A percentile compares a stretch with the other conserved stretches of the same genome.
phyloP scores from a whole-genome alignment of 257 asterid species.

The Solanum chiquidenum region DNA sequence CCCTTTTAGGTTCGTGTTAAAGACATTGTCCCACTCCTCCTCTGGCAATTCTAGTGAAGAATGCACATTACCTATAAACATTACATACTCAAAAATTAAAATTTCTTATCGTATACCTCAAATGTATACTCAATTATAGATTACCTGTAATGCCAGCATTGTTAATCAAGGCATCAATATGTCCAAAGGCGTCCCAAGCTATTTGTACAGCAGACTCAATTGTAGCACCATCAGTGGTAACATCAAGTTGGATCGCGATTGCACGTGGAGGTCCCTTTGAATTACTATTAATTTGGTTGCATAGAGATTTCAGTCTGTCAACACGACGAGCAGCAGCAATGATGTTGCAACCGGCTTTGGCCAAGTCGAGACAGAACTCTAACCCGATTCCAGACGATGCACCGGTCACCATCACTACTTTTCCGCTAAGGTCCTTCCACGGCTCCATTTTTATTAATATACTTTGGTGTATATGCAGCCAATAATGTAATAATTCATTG shows the following conservation, averaged over 20 bases:
- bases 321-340: not conserved
- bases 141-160: not conserved
- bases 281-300: not conserved
- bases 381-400: not conserved
- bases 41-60: conserved; percentile 11
- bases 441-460: not conserved
- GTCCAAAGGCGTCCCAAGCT: conserved; percentile 27
- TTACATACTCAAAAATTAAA: too few species aligned
- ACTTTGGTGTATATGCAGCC: too few species aligned
- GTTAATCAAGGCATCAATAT: not conserved
- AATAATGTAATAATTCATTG: too few species aligned
- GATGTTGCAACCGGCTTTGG: not conserved
- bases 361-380: not conserved
- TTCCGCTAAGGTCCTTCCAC: not conserved
- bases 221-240: conserved; percentile 14
- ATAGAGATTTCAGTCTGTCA: not conserved
- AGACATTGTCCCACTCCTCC: conserved; percentile 15
- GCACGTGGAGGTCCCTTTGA: conserved; percentile 6
- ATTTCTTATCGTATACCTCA: too few species aligned
- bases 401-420: not conserved
- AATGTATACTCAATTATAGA: not conserved
- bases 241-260: conserved; percentile 37
- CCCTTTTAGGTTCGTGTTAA: conserved; percentile 20
- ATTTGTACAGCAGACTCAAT: conserved; percentile 25
- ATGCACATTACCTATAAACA: conserved; percentile 7